A percentile compares a stretch with the other conserved stretches of the same genome.
Conservation (phyloP, 345 rosid genomes). For the Linum tenue region DNA sequence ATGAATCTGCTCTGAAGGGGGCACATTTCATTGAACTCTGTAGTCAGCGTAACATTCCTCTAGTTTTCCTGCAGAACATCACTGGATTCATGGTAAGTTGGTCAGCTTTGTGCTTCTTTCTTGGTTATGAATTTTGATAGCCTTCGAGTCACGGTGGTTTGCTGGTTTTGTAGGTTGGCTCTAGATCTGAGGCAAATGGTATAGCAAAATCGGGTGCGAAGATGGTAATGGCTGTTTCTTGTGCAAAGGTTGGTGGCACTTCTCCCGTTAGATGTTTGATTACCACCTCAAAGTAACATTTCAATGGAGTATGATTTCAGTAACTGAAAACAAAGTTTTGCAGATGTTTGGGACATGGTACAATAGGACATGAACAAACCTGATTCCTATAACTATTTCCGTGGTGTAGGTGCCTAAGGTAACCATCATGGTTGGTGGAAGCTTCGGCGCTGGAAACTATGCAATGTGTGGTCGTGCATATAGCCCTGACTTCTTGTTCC, state of each 20-base stretch:
- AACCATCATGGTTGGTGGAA: conserved; percentile 81
- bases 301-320: too few relatives aligned
- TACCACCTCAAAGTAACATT: too few relatives aligned
- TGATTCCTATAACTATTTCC: conserved; percentile 1
- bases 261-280: too few relatives aligned
- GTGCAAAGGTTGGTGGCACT: conserved; percentile 60
- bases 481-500: conserved; percentile 79
- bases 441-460: conserved; percentile 96
- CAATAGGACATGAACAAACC: too few relatives aligned
- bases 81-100: conserved; percentile 84
- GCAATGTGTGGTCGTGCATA: conserved; percentile 99
- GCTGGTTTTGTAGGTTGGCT: conserved; percentile 59
- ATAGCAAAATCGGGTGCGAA: conserved; percentile 97
- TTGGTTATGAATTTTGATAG: background rate
- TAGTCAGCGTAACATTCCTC: conserved; percentile 77
- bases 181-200: conserved; percentile 92
- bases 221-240: conserved; percentile 98
- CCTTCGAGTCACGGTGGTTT: background rate
- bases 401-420: conserved; percentile 66
- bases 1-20: conserved; percentile 94
- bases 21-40: conserved; percentile 90
- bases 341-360: too few relatives aligned
- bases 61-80: conserved; percentile 87
- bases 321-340: too few relatives aligned
- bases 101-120: background rate